Evolutionary conservation across 2,329 filamentous ascomycete species (phyloP).

Genomic region (Tolypocladium endophyticum): DNA sequence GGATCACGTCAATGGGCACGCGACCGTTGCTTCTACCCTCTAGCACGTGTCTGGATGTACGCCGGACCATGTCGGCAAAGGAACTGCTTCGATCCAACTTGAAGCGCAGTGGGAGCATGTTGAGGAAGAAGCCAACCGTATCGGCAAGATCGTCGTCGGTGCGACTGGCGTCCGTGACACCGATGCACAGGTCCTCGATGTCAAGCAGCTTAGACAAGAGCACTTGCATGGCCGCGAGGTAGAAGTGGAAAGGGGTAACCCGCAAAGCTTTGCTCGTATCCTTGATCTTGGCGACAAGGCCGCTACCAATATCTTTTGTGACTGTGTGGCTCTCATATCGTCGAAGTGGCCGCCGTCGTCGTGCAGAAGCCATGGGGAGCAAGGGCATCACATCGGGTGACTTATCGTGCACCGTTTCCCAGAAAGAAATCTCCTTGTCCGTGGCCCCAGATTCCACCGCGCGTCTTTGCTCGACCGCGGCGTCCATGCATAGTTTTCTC

Average conservation of each 20-base stretch:
- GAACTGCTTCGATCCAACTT: conserved; percentile 4
- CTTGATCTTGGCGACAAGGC: conserved; percentile 4
- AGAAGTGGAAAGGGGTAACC: conserved; percentile 32
- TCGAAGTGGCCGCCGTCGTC: background rate
- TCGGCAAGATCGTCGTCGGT: conserved; percentile 8
- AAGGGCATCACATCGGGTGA: background rate
- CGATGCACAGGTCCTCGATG: conserved; percentile 31
- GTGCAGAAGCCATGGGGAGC: background rate
- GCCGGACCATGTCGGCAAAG: conserved; percentile 11
- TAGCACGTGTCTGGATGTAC: conserved; percentile 15
- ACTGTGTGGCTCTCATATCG: conserved; percentile 2
- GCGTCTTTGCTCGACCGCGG: background rate
- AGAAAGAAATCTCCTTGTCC: background rate
- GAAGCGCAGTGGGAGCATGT: conserved; percentile 32
- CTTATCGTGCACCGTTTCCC: background rate
- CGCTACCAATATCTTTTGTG: background rate
- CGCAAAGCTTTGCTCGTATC: conserved; percentile 7
- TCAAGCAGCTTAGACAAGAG: conserved; percentile 13
- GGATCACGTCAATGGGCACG: conserved; percentile 34
- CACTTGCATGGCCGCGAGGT: conserved; percentile 28
- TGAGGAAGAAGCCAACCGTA: conserved; percentile 31
- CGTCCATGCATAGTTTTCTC: conserved; percentile 5
- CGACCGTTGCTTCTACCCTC: conserved; percentile 22
- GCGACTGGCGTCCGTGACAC: conserved; percentile 27
- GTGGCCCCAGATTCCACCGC: background rate